Evolutionary conservation across 169 alveolate genomes (phyloP), one percentile per base, ranked within the genome.

Genomic region (Plasmodium fragile): DNA sequence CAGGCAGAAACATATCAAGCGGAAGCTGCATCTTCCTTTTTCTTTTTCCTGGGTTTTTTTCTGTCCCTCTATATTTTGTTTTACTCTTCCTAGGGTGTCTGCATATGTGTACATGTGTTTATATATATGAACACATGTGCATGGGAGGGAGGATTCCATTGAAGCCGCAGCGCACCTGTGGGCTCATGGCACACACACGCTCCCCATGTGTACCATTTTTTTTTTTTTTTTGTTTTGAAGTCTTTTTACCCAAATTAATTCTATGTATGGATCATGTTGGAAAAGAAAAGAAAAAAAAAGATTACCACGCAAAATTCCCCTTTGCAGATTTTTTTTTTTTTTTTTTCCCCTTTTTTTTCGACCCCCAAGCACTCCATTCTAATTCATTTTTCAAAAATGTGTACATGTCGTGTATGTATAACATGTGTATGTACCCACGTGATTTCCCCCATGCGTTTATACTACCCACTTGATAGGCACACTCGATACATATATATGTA

Each of bases 1-100:
- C 93, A 72, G 65, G 70, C 79, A 55, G 93, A 85, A 73, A 77
- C 93, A 30, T 85, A 45, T 43, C 93, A 85, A 45, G 85, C 84
- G 65, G 93, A 85, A 73, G 93, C 93, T 49, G 93, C 93, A 32
- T 85, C 93, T 11, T 85, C 93, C 55, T 85, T 73, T 75, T 85
- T 85, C 93, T 85, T 85, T 85, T 85, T 85, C 45, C 59, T 85
- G 70, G 93, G 93, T 32, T 85, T 85, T 55, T 85, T 85, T 34
- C 80, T 85, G 39, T 85, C 93, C 7, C 70, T 85, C 34, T 85
- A 85, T 77, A 85, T 85, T 85, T 85, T 85, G 85, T 85, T 85
- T 65, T 85, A 85, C 79, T 85, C 93, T 2, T 85, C 93, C 7
- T 85, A 85, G 45, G 22, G 25, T 70, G 16, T 70, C 16, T 79